Percentiles rank a stretch among this genome's conserved stretches.
Conservation (phyloP, 2,329 filamentous ascomycete species). For the Xylaria sp. region DNA sequence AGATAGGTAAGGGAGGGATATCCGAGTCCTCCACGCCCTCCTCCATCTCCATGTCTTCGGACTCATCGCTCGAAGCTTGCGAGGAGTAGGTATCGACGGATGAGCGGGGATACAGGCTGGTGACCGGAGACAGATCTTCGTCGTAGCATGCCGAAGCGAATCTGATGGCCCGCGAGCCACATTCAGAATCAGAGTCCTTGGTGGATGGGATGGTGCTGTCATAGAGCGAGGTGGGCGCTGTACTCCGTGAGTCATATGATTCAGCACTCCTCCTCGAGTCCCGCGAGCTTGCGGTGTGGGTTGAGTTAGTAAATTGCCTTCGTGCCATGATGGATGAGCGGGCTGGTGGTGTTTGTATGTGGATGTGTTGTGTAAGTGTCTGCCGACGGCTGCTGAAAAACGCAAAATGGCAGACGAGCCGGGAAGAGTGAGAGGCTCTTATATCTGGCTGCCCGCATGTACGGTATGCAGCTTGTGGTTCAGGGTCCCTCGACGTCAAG, state of each 20-base stretch:
- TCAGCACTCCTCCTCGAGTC: slow-evolving; percentile 48
- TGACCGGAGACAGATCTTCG: slow-evolving; percentile 45
- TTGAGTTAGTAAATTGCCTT: slow-evolving; percentile 40
- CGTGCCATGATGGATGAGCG: slow-evolving; percentile 40
- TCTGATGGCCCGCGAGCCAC: slow-evolving; percentile 25
- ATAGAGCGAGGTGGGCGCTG: slow-evolving; percentile 50
- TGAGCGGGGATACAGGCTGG: slow-evolving; percentile 52
- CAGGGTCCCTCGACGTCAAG: slow-evolving; percentile 29
- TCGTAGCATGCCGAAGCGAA: slow-evolving; percentile 26
- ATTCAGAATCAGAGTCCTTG: slow-evolving; percentile 36
- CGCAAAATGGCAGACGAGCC: slow-evolving; percentile 9
- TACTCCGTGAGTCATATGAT: slow-evolving; percentile 51
- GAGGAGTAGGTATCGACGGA: slow-evolving; percentile 84
- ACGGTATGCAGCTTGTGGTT: slow-evolving; percentile 25
- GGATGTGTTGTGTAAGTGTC: slow-evolving; percentile 23
- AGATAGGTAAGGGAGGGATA: slow-evolving; percentile 60
- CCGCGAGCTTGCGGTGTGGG: slow-evolving; percentile 43
- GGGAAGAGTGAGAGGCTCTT: slow-evolving; percentile 24
- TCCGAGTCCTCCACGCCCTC: slow-evolving; percentile 40
- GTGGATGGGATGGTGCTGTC: slow-evolving; percentile 45
- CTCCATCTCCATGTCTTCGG: slow-evolving; percentile 42
- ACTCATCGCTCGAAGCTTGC: slow-evolving; percentile 63
- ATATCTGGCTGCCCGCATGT: slow-evolving; percentile 27
- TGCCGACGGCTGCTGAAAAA: slow-evolving; percentile 7
- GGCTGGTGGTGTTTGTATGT: no score